Percentiles rank a stretch among this genome's conserved stretches.
Conservation (phyloP, 2,329 filamentous ascomycete genomes). For the Colletotrichum cuscutae region DNA sequence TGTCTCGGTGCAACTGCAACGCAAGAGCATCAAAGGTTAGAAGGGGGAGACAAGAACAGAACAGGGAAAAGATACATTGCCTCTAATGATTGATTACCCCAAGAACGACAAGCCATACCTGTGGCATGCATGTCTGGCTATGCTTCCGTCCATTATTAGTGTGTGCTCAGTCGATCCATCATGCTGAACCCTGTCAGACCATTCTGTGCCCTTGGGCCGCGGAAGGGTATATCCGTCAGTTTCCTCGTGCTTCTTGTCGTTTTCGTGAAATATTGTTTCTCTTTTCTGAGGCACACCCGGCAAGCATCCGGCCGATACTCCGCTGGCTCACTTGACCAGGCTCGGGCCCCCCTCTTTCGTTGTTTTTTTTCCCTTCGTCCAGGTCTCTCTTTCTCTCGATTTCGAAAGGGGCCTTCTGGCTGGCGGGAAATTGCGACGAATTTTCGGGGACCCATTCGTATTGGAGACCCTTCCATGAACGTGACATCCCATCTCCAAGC, state of each 20-base stretch:
- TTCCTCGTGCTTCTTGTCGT: background rate
- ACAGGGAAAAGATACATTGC: background rate
- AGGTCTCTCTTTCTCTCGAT: background rate
- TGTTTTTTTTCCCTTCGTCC: background rate
- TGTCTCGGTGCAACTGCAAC: slow-evolving; percentile 28
- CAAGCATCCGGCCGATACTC: slow-evolving; percentile 8
- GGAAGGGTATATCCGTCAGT: background rate
- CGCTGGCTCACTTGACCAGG: slow-evolving; percentile 13
- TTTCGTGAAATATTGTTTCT: slow-evolving; percentile 6
- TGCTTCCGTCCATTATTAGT: no score
- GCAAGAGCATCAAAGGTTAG: background rate
- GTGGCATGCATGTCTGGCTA: background rate
- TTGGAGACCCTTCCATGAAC: background rate
- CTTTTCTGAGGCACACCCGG: background rate
- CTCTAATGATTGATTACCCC: background rate
- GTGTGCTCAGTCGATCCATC: background rate
- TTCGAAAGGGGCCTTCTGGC: slow-evolving; percentile 11
- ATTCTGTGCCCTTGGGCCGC: background rate
- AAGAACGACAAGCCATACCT: background rate
- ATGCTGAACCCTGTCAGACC: background rate
- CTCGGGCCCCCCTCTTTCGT: background rate
- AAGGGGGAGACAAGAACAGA: background rate
- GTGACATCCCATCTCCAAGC: slow-evolving; percentile 27
- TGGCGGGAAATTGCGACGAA: slow-evolving; percentile 32
- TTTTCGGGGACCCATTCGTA: slow-evolving; percentile 7